phyloP scores from a whole-genome alignment of 345 rosid genomes.

The Lumnitzera littorea region DNA sequence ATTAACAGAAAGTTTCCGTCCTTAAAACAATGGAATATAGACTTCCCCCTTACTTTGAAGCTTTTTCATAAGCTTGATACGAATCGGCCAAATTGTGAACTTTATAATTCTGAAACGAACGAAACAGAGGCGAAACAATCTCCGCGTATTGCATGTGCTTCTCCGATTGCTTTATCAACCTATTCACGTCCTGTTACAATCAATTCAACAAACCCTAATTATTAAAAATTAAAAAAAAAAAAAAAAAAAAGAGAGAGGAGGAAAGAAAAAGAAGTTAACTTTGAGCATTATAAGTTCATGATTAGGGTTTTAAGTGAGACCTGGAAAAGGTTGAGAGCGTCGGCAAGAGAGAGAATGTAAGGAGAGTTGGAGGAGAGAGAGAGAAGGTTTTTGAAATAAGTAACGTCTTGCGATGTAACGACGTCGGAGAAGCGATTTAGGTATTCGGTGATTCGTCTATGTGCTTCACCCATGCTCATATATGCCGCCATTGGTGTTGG shows the following conservation, averaged over 20 bases:
- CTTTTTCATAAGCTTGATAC: conserved; percentile 72
- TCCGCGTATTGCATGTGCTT: conserved; percentile 64
- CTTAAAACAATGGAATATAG: too few species aligned
- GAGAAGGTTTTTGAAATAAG: conserved; percentile 56
- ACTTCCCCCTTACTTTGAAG: conserved; percentile 44
- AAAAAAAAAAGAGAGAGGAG: background rate
- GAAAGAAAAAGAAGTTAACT: background rate
- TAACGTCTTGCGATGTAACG: conserved; percentile 60
- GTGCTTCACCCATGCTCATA: conserved; percentile 82
- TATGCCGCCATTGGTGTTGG: conserved; percentile 23
- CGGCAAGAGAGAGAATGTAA: conserved; percentile 67
- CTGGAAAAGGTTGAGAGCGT: conserved; percentile 73
- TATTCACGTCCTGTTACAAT: conserved; percentile 50
- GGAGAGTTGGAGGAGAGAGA: conserved; percentile 61
- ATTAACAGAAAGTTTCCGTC: too few species aligned
- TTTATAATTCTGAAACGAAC: conserved; percentile 69
- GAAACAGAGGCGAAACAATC: conserved; percentile 54
- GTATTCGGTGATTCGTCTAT: conserved; percentile 76
- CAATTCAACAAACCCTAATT: background rate
- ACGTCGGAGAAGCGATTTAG: conserved; percentile 67
- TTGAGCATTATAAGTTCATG: background rate
- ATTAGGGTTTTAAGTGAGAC: conserved; percentile 5
- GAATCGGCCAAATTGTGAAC: conserved; percentile 64
- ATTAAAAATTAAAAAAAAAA: too few species aligned
- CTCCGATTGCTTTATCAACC: conserved; percentile 75